Evolutionary conservation across 164 flowering plant species (phyloP), one percentile per base, ranked within the genome.

Genomic region (Magnolia kwangsiensis): DNA sequence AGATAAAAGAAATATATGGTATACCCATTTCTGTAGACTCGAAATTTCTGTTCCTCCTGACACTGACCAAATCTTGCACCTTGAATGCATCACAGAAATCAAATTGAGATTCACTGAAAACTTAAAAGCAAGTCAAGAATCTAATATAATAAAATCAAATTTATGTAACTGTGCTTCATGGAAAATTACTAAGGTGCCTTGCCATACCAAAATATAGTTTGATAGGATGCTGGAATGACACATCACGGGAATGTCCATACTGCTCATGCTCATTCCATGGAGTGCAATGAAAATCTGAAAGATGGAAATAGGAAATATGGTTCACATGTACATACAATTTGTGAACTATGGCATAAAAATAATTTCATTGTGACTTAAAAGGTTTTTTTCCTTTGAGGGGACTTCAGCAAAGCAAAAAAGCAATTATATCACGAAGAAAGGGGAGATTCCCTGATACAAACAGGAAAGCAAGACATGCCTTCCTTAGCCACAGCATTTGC

Each of bases 41-140:
- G 88, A 80, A 84, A 88, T 82, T 88, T 92, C 86, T 92, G 97
- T 69, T 80, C 78, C 84, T 90, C 96, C 80, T 81, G 87, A 75
- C 98, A 94, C 78, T 87, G 79, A 51, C 98, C 97, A 85, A 75
- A 94, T 78, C 82, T 92, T 76, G 98, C 95, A 84, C 99, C 99
- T 96, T 79, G 21, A 76, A 69, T 8, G 11, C 66, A 72, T 13
- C 67, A 58, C 1, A 59, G 8, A 37, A 51, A 65, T 72, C 6
- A 51, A 69, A 67, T 50, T 63, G 0, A 66, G 27, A 73, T 50
- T 4, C 63, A 7, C 13, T 18, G 9, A 13, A 51, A 4, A 75
- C 69, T 27, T 24, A 7, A 75, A 51, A 51, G 49, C 18, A 66
- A 9, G 51, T 9, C 16, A 20, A 51, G 23, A 49, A 71, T 18